Base-by-base conservation (phyloP, 1,284 basidiomycete species). In the Irpex sp. region DNA sequence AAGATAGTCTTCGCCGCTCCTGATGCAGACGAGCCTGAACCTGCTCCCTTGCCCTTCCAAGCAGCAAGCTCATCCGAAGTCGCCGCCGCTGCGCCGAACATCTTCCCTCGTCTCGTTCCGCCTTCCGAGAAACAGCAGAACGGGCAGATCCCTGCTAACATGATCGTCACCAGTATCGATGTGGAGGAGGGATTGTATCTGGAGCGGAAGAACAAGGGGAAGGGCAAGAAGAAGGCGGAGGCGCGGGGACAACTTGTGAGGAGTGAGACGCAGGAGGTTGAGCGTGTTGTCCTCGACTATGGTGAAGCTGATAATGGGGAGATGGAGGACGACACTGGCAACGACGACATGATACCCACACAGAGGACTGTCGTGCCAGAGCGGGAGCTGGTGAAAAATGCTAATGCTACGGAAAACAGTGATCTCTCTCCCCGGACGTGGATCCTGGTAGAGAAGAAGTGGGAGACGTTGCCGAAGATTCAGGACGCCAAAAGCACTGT, bases 131-230 rank as follows among this genome's bases (percentile, higher is more conserved):
- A 81, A 63, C 80, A 83, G 65, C 79, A 78, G 26, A 69, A 66
- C 1, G 83, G 83, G 11, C 66, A 75, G 56, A 68, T 89, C n/a
- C 86, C 88, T 4, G 68, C 77, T 5, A 85, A 87, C 62, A 76
- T 90, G 72, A 85, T 90, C 65, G 85, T 91, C 37, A 89, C 87
- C 5, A 86, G 82, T 65, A 78, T 89, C 3, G 87, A 89, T 68
- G 86, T 89, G 8, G 87, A 89, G 69, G 81, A 79, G 40, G 83
- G 79, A 2, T 44, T 72, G 65, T 70, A 70, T 65, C 54, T 63
- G 6, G 60, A 61, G 54, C 62, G 60, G 58, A 63, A 64, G 55
- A 75, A 75, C 31, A 31, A 31, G 31, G 31, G 31, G 31, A 31
- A 31, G 31, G 31, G 31, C 64, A 74, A 62, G 44, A 75, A 75